phyloP scores from a whole-genome alignment of 257 asterid genomes.

The Cruciata laevipes region DNA sequence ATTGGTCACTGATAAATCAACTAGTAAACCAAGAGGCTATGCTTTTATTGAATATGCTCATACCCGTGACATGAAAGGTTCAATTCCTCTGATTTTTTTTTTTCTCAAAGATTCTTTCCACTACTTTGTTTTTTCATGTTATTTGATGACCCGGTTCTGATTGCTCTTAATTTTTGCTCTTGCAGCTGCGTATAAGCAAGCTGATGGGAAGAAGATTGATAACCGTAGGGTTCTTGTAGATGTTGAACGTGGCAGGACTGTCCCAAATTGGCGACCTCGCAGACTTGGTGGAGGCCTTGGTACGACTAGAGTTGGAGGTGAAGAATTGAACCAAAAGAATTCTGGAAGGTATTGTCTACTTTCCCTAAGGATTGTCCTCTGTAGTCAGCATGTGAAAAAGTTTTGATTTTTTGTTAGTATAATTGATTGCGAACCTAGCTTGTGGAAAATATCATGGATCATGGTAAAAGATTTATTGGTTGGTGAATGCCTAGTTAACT shows the following conservation, averaged over 20 bases:
- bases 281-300: constrained; percentile 99
- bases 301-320: constrained; percentile 86
- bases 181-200: constrained; percentile 98
- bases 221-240: constrained; percentile 94
- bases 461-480: not conserved
- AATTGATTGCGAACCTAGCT: not conserved
- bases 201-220: constrained; percentile 96
- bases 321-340: constrained; percentile 52
- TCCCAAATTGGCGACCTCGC: constrained; percentile 98
- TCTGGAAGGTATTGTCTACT: constrained; percentile 45
- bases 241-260: constrained; percentile 99
- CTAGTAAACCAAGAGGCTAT: constrained; percentile 91
- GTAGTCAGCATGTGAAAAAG: not conserved
- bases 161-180: not conserved
- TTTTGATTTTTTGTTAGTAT: not conserved
- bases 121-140: not conserved
- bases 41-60: constrained; percentile 86
- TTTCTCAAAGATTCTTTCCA: not conserved
- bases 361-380: too few species aligned
- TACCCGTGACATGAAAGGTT: constrained; percentile 96
- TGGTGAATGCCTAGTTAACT: not conserved
- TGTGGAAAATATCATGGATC: not conserved
- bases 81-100: constrained; percentile 6
- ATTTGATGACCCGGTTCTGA: not conserved
- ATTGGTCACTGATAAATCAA: constrained; percentile 61